A percentile compares a stretch with the other conserved stretches of the same genome.
Conservation (phyloP, 108 stramenopile genomes). For the Hondaea fermentalgiana region DNA sequence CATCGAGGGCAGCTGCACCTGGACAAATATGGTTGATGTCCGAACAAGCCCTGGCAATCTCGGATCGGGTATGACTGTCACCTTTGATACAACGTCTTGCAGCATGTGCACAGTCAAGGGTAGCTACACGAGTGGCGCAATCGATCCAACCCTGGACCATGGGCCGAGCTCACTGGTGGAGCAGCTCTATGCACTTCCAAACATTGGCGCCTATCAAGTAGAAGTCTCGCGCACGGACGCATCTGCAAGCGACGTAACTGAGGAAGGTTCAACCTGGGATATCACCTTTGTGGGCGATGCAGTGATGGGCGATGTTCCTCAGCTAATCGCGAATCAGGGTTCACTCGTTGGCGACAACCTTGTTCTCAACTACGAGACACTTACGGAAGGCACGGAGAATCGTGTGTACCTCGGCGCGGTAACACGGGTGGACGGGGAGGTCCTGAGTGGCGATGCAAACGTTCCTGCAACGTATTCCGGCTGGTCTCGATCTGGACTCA, state of each 20-base stretch:
- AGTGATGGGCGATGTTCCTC: background rate
- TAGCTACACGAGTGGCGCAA: background rate
- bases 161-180: background rate
- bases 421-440: background rate
- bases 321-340: background rate
- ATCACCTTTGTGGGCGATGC: background rate
- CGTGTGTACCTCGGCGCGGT: background rate
- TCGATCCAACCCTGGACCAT: background rate
- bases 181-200: background rate
- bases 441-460: background rate
- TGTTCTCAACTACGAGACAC: background rate
- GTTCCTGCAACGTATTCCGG: background rate
- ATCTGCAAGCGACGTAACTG: background rate
- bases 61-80: background rate
- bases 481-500: background rate
- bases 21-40: background rate
- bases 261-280: background rate
- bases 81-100: background rate
- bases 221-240: background rate
- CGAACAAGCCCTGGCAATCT: background rate
- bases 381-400: background rate
- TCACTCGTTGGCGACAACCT: background rate
- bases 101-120: background rate
- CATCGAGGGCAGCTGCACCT: background rate
- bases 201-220: background rate